Conservation (phyloP, 2,329 filamentous ascomycete species). For the Verticillium zaregamsianum region DNA sequence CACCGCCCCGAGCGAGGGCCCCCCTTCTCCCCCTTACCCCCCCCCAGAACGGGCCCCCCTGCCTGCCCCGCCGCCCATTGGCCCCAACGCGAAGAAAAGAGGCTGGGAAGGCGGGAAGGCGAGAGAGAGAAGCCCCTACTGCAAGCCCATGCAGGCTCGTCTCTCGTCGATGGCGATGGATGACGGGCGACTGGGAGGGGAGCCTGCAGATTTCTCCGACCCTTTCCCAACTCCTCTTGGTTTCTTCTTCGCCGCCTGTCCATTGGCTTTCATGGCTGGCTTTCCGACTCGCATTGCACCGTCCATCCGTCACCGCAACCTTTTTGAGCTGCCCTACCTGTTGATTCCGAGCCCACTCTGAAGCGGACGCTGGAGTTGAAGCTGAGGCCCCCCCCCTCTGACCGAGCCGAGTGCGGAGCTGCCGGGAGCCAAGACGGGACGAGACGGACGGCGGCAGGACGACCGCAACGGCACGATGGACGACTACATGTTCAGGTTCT, state of each 20-base stretch:
- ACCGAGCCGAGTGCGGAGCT: background rate
- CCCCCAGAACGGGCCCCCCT: background rate
- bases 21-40: too few relatives aligned
- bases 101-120: background rate
- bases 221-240: background rate
- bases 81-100: background rate
- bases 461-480: slow-evolving; percentile 40
- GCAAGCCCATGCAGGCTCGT: background rate
- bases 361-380: background rate
- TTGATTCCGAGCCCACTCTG: background rate
- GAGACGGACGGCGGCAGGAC: background rate
- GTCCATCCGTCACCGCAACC: background rate
- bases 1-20: background rate
- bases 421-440: background rate
- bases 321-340: background rate
- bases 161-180: background rate
- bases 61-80: background rate
- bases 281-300: background rate
- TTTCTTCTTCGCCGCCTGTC: background rate
- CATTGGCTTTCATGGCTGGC: background rate
- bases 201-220: background rate
- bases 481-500: slow-evolving; percentile 51
- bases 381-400: background rate
- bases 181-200: background rate
- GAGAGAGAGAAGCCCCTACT: background rate